Evolutionary conservation across 768 basidiomycete species (phyloP).

Genomic region (Lactifluus hygrophoroides): DNA sequence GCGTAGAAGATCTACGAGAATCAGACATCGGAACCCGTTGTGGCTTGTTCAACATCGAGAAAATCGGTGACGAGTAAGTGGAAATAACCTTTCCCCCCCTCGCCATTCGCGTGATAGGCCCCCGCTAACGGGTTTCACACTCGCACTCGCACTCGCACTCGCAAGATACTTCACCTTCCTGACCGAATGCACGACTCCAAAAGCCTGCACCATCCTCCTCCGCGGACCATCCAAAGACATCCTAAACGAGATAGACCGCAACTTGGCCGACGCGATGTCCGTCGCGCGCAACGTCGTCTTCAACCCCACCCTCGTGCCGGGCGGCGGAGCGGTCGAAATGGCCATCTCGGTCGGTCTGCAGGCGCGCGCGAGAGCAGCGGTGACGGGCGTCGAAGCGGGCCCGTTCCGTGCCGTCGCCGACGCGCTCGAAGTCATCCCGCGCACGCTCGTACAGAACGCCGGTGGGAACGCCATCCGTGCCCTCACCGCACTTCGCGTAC

Average conservation of each 20-base stretch:
- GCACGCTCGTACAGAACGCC: slow-evolving; percentile 90
- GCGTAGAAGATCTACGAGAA: slow-evolving; percentile 89
- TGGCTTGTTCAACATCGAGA: slow-evolving; percentile 94
- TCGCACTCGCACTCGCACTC: not conserved
- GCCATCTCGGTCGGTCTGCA: slow-evolving; percentile 86
- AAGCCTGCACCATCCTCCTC: slow-evolving; percentile 96
- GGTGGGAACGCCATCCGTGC: slow-evolving; percentile 93
- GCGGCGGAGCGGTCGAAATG: slow-evolving; percentile 98
- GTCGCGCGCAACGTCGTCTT: slow-evolving; percentile 97
- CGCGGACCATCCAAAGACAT: slow-evolving; percentile 98
- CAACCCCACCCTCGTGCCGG: slow-evolving; percentile 88
- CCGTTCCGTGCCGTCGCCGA: slow-evolving; percentile 90
- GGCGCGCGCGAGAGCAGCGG: slow-evolving; percentile 61
- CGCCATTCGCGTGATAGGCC: no score
- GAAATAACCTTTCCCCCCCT: slow-evolving; percentile 7
- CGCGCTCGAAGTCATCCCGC: slow-evolving; percentile 94
- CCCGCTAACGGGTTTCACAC: no score
- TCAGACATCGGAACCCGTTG: slow-evolving; percentile 87
- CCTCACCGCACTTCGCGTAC: slow-evolving; percentile 84
- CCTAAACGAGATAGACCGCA: slow-evolving; percentile 95
- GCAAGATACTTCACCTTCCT: slow-evolving; percentile 93
- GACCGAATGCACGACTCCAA: slow-evolving; percentile 81
- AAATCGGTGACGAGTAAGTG: slow-evolving; percentile 96
- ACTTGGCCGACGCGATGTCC: slow-evolving; percentile 94
- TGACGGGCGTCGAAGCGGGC: slow-evolving; percentile 86